These are phyloP conservation scores for Acacia melanoxylon DNA, from an alignment of 306 rosid species.

Conservation along the genomic window DNA sequence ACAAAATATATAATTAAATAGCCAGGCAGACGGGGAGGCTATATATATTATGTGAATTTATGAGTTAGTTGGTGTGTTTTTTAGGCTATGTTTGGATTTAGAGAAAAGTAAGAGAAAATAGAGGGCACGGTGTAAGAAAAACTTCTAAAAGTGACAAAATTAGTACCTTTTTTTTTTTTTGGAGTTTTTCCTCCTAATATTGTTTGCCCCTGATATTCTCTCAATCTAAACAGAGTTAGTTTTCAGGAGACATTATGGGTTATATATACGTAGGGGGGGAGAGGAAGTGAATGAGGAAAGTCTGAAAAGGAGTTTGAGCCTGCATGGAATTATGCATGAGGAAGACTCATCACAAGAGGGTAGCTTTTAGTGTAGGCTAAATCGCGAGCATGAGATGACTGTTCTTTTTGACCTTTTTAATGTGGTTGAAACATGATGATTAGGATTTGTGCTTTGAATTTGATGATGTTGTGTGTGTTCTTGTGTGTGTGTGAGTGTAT, in stretches of 20 bases:
- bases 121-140: no score
- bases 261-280: neutral
- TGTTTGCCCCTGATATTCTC: no score
- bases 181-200: no score
- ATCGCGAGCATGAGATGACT: constrained; percentile 44
- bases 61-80: neutral
- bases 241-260: neutral
- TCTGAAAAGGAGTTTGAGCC: constrained; percentile 25
- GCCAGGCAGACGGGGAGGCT: no score
- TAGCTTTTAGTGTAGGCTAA: constrained; percentile 35
- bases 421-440: constrained; percentile 51
- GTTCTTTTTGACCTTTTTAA: constrained; percentile 43
- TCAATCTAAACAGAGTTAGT: no score
- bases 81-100: no score
- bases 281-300: neutral
- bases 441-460: constrained; percentile 29
- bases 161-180: no score
- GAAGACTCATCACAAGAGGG: neutral
- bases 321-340: constrained; percentile 45
- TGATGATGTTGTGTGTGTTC: constrained; percentile 19
- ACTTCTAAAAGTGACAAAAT: no score
- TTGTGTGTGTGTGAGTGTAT: neutral
- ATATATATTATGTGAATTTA: neutral
- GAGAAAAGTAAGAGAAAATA: no score
- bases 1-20: no score